Evolutionary conservation across 2,329 filamentous ascomycete species (phyloP), one percentile per base, ranked within the genome.

Genomic region (Fusarium austroafricanum): DNA sequence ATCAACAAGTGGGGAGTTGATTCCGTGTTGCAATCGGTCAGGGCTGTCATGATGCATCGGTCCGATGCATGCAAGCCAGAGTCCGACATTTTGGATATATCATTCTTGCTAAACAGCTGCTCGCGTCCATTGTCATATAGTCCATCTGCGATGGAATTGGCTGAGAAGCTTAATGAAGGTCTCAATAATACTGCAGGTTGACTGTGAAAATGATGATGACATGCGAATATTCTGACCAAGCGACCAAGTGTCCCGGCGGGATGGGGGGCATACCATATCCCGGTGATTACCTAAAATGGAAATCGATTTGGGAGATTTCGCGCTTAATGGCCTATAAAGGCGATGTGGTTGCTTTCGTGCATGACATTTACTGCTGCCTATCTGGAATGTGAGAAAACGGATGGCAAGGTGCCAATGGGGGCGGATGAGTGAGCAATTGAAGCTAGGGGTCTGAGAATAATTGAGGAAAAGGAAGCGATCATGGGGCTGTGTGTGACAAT

Each of bases 401-500:
- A 62, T 54, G 52, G 52, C 23, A 49, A 62, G 59, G 56, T 64
- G 49, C 37, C 42, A 61, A 51, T 58, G 66, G 65, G 51, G 52
- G 55, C 55, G 35, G 52, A 39, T 37, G 60, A 54, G 60, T 68
- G 66, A 68, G 61, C 55, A 65, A 39, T 43, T 20, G 18, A 52
- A 28, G 26, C 45, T 62, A 45, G 63, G 63, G 60, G 58, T 46
- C 53, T 28, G 26, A 62, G 53, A 21, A 54, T 29, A 26, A 10
- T 8, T 26, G 40, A 65, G 40, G 31, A 54, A 29, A 31, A 59
- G 17, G 54, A 54, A 57, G 38, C 50, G 59, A 64, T 58, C 49
- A 61, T 45, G 54, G 53, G 65, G 65, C 65, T 68, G 65, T 68
- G 65, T 39, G 55, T 66, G 55, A 62, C 40, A 62, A 50, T 55